Conservation (phyloP, 257 asterid species). For the Thymus quinquecostatus region DNA sequence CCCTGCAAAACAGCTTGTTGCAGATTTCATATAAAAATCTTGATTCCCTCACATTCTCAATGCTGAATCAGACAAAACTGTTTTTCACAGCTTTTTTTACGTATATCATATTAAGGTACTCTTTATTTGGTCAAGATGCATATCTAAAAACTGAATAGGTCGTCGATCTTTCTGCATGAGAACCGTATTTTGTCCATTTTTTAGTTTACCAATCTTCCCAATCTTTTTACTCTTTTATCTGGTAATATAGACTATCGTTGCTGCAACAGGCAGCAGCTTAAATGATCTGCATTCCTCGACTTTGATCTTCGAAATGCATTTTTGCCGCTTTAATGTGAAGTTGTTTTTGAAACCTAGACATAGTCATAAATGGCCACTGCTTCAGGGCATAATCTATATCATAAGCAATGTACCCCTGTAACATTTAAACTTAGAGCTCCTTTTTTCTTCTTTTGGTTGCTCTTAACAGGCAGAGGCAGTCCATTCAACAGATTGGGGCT, state of each 20-base stretch:
- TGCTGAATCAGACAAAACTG: slow-evolving; percentile 95
- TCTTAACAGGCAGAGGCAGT: slow-evolving; percentile 80
- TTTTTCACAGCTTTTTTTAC: slow-evolving; percentile 92
- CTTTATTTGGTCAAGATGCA: slow-evolving; percentile 26
- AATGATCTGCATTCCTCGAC: not conserved
- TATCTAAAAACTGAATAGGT: slow-evolving; percentile 2
- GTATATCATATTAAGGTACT: slow-evolving; percentile 79
- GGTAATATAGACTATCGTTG: too few relatives aligned
- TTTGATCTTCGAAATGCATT: slow-evolving; percentile 8
- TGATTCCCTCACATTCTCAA: slow-evolving; percentile 95
- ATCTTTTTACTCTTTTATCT: slow-evolving; percentile 6
- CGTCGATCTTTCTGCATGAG: slow-evolving; percentile 19
- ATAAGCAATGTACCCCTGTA: not conserved
- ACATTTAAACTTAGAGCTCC: too few relatives aligned
- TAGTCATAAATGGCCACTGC: slow-evolving; percentile 6
- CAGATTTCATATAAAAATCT: slow-evolving; percentile 90
- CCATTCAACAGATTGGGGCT: slow-evolving; percentile 93
- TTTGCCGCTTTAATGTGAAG: slow-evolving; percentile 4
- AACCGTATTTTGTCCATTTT: slow-evolving; percentile 20
- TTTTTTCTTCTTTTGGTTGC: slow-evolving; percentile 21
- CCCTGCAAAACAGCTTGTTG: slow-evolving; percentile 92
- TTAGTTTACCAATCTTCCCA: not conserved
- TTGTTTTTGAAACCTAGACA: slow-evolving; percentile 5
- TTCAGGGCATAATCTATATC: slow-evolving; percentile 1
- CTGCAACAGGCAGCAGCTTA: slow-evolving; percentile 13